These are phyloP conservation scores for Phenoliferia sp. DNA, from an alignment of 1,284 basidiomycete species.

Conservation along the genomic window DNA sequence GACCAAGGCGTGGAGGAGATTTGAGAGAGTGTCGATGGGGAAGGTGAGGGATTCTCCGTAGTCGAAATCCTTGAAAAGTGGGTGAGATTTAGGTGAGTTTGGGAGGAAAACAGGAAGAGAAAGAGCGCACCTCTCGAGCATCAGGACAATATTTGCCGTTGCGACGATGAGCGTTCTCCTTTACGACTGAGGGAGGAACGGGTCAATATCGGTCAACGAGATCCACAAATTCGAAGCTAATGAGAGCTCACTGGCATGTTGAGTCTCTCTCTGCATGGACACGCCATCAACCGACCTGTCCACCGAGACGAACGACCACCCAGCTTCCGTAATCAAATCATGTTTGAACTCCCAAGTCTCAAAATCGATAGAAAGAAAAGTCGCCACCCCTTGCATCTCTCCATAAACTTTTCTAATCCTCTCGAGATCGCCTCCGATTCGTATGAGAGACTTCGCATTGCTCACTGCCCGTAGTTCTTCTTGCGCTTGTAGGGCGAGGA, in stretches of 20 bases:
- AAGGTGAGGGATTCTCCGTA: slow-evolving; percentile 13
- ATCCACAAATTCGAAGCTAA: background rate
- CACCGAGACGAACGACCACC: slow-evolving; percentile 14
- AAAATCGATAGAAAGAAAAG: slow-evolving; percentile 27
- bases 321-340: slow-evolving; percentile 18
- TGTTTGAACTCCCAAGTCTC: slow-evolving; percentile 25
- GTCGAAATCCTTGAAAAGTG: slow-evolving; percentile 15
- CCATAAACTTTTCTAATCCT: no score
- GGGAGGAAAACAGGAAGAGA: background rate
- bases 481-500: no score
- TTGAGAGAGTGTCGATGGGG: background rate
- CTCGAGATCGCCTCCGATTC: no score
- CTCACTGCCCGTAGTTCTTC: no score
- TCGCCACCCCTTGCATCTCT: no score
- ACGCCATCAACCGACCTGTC: background rate
- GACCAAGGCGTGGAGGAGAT: slow-evolving; percentile 21
- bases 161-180: slow-evolving; percentile 11
- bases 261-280: slow-evolving; percentile 1
- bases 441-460: no score
- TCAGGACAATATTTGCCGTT: slow-evolving; percentile 17
- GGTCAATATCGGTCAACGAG: background rate
- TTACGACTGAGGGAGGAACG: slow-evolving; percentile 9
- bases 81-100: background rate
- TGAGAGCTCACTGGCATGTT: no score
- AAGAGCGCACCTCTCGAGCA: slow-evolving; percentile 16